Percentiles rank a stretch among this genome's conserved stretches.
These are phyloP conservation scores for Pelargonium citronellum DNA, from an alignment of 441 rosid species.

Conservation along the genomic window DNA sequence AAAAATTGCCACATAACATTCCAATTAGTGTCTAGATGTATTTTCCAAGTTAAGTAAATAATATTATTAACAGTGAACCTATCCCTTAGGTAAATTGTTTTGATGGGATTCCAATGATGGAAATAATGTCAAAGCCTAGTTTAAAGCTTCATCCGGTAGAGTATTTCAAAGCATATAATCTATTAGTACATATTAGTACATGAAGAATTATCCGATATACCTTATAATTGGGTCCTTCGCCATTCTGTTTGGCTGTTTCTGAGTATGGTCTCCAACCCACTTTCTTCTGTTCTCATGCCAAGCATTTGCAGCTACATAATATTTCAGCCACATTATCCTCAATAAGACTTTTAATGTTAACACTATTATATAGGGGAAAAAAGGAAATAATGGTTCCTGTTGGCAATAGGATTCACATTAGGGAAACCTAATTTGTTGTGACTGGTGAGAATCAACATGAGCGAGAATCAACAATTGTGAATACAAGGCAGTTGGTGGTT, in stretches of 20 bases:
- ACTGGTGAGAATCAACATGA: background rate
- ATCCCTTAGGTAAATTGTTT: background rate
- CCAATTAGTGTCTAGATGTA: background rate
- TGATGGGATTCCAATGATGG: background rate
- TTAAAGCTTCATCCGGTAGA: background rate
- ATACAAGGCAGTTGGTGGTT: background rate
- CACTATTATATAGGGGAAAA: background rate
- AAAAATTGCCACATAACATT: background rate
- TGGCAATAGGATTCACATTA: background rate
- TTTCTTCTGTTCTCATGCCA: slow-evolving; percentile 74
- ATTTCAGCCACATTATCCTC: slow-evolving; percentile 19
- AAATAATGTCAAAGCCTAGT: background rate
- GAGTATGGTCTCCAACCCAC: slow-evolving; percentile 70
- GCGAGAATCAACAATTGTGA: background rate
- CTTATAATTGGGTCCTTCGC: slow-evolving; percentile 70
- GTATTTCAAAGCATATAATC: background rate
- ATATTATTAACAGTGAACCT: background rate
- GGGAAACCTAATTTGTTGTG: background rate
- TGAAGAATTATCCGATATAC: slow-evolving; percentile 29
- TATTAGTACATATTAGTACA: background rate
- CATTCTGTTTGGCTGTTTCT: slow-evolving; percentile 28
- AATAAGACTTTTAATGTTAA: background rate
- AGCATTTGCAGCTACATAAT: slow-evolving; percentile 46
- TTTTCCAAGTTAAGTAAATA: no score
- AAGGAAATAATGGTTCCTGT: background rate